Evolutionary conservation across 2,329 filamentous ascomycete species (phyloP).

Genomic region (Corniculantispora saksenae): DNA sequence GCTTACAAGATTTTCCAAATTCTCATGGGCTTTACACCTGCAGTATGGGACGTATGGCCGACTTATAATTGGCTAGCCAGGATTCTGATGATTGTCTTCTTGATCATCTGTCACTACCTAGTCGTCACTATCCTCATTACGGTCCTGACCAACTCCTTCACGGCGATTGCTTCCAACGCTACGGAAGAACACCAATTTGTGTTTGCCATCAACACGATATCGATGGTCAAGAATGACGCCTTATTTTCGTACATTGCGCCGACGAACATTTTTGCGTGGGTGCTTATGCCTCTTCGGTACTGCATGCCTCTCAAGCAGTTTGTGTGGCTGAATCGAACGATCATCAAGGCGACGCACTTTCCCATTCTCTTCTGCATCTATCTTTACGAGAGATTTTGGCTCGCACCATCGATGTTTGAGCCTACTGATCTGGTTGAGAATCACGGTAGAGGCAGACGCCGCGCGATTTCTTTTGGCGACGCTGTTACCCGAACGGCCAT

Average conservation of each 20-base stretch:
- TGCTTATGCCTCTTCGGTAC: conserved; percentile 80
- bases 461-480: conserved; percentile 59
- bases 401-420: conserved; percentile 76
- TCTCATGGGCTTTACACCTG: conserved; percentile 92
- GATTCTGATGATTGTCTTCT: conserved; percentile 73
- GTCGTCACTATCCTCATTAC: conserved; percentile 93
- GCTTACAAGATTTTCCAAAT: conserved; percentile 92
- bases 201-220: conserved; percentile 95
- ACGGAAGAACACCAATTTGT: conserved; percentile 91
- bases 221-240: conserved; percentile 97
- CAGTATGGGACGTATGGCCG: conserved; percentile 89
- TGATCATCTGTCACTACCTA: conserved; percentile 94
- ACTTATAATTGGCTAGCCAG: conserved; percentile 78
- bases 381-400: conserved; percentile 77
- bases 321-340: conserved; percentile 80
- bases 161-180: conserved; percentile 90
- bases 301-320: conserved; percentile 78
- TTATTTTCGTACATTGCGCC: conserved; percentile 93
- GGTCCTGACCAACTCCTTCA: conserved; percentile 95
- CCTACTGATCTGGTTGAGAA: conserved; percentile 84
- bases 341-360: conserved; percentile 90
- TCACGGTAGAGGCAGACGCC: conserved; percentile 51
- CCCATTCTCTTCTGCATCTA: conserved; percentile 86
- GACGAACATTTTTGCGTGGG: conserved; percentile 87
- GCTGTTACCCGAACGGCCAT: conserved; percentile 58